Conservation (phyloP, 192 early-diverging fungal species). For the Chytriomyces confervae region DNA sequence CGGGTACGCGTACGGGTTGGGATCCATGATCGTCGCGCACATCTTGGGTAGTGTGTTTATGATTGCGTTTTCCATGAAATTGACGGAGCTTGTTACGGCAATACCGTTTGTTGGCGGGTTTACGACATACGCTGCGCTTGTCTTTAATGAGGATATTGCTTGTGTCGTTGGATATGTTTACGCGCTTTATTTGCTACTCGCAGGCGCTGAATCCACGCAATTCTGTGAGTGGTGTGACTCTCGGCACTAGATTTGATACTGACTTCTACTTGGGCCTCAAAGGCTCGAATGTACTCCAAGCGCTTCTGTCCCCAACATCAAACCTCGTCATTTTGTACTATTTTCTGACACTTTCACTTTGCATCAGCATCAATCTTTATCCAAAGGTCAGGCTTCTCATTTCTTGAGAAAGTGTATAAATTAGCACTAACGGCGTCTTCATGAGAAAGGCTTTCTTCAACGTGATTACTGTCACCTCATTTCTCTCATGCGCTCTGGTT, state of each 20-base stretch:
- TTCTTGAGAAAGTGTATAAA: too few species aligned
- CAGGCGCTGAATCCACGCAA: neutral
- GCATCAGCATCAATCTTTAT: neutral
- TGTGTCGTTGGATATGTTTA: conserved; percentile 1
- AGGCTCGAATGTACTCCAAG: neutral
- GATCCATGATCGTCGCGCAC: conserved; percentile 32
- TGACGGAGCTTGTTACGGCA: conserved; percentile 14
- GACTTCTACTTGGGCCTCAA: neutral
- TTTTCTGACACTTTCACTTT: neutral
- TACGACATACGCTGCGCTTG: conserved; percentile 1
- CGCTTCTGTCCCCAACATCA: neutral
- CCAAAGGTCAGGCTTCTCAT: neutral
- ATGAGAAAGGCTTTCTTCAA: too few species aligned
- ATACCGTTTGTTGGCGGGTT: conserved; percentile 18
- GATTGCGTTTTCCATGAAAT: neutral
- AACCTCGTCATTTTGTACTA: neutral
- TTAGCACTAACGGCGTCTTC: too few species aligned
- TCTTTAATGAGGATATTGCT: neutral
- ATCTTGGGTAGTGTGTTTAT: conserved; percentile 15
- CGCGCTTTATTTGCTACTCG: neutral
- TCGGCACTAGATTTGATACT: neutral
- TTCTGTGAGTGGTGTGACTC: neutral
- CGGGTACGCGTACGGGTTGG: conserved; percentile 33
- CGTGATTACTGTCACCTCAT: neutral
- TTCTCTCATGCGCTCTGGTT: neutral